These are phyloP conservation scores for Pistacia vera DNA, from an alignment of 345 rosid species.

Conservation along the genomic window DNA sequence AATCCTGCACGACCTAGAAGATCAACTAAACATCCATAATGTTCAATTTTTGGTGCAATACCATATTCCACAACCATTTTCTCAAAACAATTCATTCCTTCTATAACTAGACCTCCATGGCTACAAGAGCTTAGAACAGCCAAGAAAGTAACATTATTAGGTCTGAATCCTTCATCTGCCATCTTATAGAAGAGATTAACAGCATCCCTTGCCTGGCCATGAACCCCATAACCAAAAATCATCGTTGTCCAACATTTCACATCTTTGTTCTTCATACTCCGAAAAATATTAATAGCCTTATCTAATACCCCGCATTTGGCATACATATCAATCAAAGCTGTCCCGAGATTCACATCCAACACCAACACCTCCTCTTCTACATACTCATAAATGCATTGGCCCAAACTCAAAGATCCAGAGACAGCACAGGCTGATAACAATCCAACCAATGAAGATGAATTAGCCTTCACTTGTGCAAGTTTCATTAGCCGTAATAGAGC, in stretches of 20 bases:
- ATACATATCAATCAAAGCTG: constrained; percentile 66
- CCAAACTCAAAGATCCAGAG: constrained; percentile 40
- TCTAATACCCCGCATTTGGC: constrained; percentile 58
- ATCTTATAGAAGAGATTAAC: constrained; percentile 44
- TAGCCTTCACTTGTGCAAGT: constrained; percentile 38
- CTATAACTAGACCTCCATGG: constrained; percentile 60
- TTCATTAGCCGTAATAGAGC: constrained; percentile 56
- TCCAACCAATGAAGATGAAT: constrained; percentile 58
- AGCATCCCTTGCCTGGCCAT: constrained; percentile 59
- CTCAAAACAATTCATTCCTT: constrained; percentile 52
- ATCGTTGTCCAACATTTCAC: constrained; percentile 65
- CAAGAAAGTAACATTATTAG: constrained; percentile 67
- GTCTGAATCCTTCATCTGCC: constrained; percentile 53
- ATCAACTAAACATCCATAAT: constrained; percentile 69
- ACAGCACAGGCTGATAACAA: constrained; percentile 58
- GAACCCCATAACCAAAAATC: constrained; percentile 59
- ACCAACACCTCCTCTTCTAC: constrained; percentile 44
- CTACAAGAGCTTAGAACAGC: constrained; percentile 66
- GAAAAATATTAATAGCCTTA: constrained; percentile 45
- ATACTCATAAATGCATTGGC: constrained; percentile 31
- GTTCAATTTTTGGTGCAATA: constrained; percentile 52
- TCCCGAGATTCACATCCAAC: constrained; percentile 58
- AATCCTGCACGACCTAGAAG: constrained; percentile 67
- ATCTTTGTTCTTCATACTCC: constrained; percentile 52
- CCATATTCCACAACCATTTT: constrained; percentile 53